Percentiles rank a stretch among this genome's conserved stretches.
phyloP scores from a whole-genome alignment of 306 rosid species.

The Geum urbanum region DNA sequence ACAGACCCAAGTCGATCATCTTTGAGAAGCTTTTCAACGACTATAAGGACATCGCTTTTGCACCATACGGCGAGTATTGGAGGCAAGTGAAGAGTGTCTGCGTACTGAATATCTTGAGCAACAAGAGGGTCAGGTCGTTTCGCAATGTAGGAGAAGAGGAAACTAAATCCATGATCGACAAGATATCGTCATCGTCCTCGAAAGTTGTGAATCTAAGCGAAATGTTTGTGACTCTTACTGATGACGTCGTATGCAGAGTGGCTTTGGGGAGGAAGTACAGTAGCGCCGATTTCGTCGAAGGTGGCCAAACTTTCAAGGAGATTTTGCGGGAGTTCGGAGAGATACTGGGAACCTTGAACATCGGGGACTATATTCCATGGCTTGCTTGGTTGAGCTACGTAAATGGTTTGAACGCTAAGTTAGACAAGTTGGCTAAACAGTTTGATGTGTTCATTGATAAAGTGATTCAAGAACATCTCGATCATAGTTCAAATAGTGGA shows the following conservation, averaged over 20 bases:
- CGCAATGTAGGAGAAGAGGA: conserved; percentile 31
- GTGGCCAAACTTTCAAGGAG: conserved; percentile 21
- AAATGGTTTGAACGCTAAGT: conserved; percentile 38
- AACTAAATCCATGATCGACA: conserved; percentile 9
- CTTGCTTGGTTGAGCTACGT: conserved; percentile 37
- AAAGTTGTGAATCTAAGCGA: conserved; percentile 38
- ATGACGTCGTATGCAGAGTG: conserved; percentile 42
- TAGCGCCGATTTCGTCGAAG: neutral
- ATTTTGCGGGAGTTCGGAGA: conserved; percentile 26
- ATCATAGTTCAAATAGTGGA: neutral
- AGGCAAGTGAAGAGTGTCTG: conserved; percentile 33
- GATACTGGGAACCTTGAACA: conserved; percentile 28
- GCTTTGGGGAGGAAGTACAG: conserved; percentile 49
- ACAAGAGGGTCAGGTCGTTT: conserved; percentile 37
- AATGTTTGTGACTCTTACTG: conserved; percentile 17
- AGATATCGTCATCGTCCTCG: conserved; percentile 24
- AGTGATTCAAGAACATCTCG: conserved; percentile 43
- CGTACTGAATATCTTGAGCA: conserved; percentile 30
- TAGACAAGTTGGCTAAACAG: conserved; percentile 34
- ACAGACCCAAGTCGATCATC: conserved; percentile 17
- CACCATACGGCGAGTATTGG: conserved; percentile 49
- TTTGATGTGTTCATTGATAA: conserved; percentile 42
- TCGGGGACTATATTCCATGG: conserved; percentile 55
- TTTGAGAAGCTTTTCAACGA: conserved; percentile 26
- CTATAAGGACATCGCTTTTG: conserved; percentile 26